These are phyloP conservation scores for Penicillium silybi DNA, from an alignment of 495 filamentous ascomycete species.

Conservation along the genomic window DNA sequence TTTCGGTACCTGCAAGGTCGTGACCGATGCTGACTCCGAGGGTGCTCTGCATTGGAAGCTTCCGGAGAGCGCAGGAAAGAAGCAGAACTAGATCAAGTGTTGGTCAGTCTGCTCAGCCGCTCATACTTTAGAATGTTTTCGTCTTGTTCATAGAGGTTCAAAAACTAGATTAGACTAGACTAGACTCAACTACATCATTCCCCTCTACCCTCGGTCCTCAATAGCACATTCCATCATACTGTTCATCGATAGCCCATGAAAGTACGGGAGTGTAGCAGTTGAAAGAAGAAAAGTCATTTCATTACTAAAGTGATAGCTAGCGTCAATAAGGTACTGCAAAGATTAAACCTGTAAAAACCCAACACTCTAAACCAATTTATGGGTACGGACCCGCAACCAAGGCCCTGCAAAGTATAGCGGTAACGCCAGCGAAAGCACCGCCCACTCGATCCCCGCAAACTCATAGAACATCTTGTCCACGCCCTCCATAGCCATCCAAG, in stretches of 20 bases:
- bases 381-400: constrained; percentile 23
- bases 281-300: background rate
- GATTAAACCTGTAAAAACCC: background rate
- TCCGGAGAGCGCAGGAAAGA: constrained; percentile 5
- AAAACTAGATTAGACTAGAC: background rate
- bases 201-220: no score
- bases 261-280: background rate
- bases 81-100: constrained; percentile 11
- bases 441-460: constrained; percentile 37
- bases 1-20: constrained; percentile 19
- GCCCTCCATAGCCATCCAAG: constrained; percentile 31
- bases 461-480: constrained; percentile 37
- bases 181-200: background rate
- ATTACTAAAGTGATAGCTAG: background rate
- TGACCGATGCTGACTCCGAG: constrained; percentile 13
- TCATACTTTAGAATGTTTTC: background rate
- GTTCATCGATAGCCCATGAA: background rate
- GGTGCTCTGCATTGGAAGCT: constrained; percentile 19
- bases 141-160: background rate
- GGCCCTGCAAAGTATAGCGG: constrained; percentile 34
- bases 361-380: constrained; percentile 11
- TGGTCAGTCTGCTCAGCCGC: background rate
- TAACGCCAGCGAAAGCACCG: constrained; percentile 24
- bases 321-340: background rate
- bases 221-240: background rate